Conservation (phyloP, 2,329 filamentous ascomycete genomes). For the Trichoderma breve region DNA sequence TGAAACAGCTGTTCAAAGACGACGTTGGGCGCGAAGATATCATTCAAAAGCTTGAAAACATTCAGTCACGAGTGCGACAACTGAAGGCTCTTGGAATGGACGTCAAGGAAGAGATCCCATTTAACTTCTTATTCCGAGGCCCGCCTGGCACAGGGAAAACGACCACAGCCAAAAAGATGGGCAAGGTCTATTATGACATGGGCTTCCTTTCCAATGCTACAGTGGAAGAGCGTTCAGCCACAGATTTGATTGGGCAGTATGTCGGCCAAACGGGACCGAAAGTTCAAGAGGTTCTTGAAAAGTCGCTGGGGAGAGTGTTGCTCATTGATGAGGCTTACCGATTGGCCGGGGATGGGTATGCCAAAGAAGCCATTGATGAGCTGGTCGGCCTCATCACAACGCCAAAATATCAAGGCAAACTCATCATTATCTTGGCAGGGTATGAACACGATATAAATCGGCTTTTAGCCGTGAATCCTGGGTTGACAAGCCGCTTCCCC, state of each 20-base stretch:
- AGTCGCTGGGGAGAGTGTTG: slow-evolving; percentile 62
- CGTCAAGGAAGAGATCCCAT: slow-evolving; percentile 49
- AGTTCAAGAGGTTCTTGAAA: slow-evolving; percentile 56
- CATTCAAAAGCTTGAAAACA: slow-evolving; percentile 51
- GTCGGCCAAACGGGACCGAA: slow-evolving; percentile 69
- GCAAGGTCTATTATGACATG: slow-evolving; percentile 72
- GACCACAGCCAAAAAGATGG: slow-evolving; percentile 69
- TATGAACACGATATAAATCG: slow-evolving; percentile 66
- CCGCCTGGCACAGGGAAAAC: slow-evolving; percentile 70
- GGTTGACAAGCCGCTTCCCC: slow-evolving; percentile 63
- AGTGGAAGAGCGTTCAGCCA: slow-evolving; percentile 65
- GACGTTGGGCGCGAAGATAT: slow-evolving; percentile 58
- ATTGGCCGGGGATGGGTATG: slow-evolving; percentile 55
- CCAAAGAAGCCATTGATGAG: slow-evolving; percentile 55
- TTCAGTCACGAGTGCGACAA: slow-evolving; percentile 46
- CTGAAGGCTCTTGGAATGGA: slow-evolving; percentile 30
- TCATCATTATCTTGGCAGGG: slow-evolving; percentile 67
- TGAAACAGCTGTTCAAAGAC: slow-evolving; percentile 55
- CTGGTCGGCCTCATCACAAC: slow-evolving; percentile 54
- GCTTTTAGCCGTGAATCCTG: slow-evolving; percentile 60
- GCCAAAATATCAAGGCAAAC: slow-evolving; percentile 54
- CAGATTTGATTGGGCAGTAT: slow-evolving; percentile 66
- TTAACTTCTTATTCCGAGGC: slow-evolving; percentile 68
- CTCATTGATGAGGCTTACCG: slow-evolving; percentile 74
- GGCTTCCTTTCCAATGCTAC: slow-evolving; percentile 60